Conservation (phyloP, 192 early-diverging fungal genomes). For the Chytriomyces confervae region DNA sequence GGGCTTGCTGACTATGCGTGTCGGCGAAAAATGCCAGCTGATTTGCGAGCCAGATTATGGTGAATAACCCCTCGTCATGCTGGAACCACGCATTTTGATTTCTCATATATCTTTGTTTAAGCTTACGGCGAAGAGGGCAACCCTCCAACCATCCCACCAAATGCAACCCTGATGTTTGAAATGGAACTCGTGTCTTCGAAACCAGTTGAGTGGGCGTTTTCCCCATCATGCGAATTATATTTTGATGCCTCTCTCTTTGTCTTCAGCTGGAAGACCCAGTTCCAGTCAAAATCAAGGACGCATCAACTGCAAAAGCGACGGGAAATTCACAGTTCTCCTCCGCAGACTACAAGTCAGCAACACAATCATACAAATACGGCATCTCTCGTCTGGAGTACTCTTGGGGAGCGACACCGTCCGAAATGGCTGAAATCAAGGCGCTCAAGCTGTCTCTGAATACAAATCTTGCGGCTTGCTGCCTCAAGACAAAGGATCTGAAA, state of each 20-base stretch:
- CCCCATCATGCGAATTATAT: neutral
- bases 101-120: conserved; percentile 5
- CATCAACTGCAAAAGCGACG: conserved; percentile 14
- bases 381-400: conserved; percentile 30
- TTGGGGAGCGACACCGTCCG: conserved; percentile 39
- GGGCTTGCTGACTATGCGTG: conserved; percentile 68
- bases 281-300: conserved; percentile 28
- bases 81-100: neutral
- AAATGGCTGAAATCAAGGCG: conserved; percentile 20
- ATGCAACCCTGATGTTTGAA: conserved; percentile 69
- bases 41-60: conserved; percentile 66
- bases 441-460: conserved; percentile 36
- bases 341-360: conserved; percentile 15
- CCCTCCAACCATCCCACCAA: conserved; percentile 64
- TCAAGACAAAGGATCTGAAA: conserved; percentile 34
- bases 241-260: neutral
- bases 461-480: conserved; percentile 37
- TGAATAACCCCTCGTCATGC: neutral
- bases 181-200: conserved; percentile 44
- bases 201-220: conserved; percentile 29
- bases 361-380: conserved; percentile 20
- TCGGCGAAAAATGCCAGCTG: conserved; percentile 70
- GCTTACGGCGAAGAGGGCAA: conserved; percentile 69
- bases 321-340: conserved; percentile 37
- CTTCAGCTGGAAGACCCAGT: conserved; percentile 39